A percentile compares a stretch with the other conserved stretches of the same genome.
phyloP scores from a whole-genome alignment of 139 green algal species.

The Coelastrella sp. region DNA sequence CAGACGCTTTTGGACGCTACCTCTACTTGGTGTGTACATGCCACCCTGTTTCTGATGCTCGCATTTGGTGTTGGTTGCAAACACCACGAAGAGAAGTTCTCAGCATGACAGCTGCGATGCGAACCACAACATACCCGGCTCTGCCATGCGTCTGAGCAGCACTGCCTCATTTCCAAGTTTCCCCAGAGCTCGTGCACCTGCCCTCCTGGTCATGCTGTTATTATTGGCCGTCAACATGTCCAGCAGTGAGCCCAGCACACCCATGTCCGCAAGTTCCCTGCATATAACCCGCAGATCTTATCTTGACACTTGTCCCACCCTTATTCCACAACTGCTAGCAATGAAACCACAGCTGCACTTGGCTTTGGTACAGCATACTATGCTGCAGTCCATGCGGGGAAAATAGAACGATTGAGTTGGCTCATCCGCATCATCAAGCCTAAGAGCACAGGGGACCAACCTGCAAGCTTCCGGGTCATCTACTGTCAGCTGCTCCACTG shows the following conservation, averaged over 20 bases:
- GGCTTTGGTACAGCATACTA: too few relatives aligned
- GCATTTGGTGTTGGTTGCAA: too few relatives aligned
- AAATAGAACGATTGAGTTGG: too few relatives aligned
- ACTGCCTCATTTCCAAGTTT: conserved; percentile 51
- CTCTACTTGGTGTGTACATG: too few relatives aligned
- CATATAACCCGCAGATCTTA: not conserved
- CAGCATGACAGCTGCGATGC: too few relatives aligned
- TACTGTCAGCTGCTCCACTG: conserved; percentile 37
- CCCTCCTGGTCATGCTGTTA: conserved; percentile 33
- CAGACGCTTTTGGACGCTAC: too few relatives aligned
- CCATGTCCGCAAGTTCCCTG: conserved; percentile 58
- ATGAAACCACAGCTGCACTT: too few relatives aligned
- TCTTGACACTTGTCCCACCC: not conserved
- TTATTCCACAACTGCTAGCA: not conserved
- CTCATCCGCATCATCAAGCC: too few relatives aligned
- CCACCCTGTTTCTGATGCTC: too few relatives aligned
- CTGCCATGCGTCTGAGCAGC: conserved; percentile 28
- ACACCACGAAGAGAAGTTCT: too few relatives aligned
- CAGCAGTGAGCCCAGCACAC: conserved; percentile 56
- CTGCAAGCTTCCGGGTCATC: conserved; percentile 41
- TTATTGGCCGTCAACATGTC: conserved; percentile 53
- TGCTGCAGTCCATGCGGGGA: too few relatives aligned
- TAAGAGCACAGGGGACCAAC: conserved; percentile 21
- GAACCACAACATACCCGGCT: conserved; percentile 19
- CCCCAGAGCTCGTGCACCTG: conserved; percentile 51